phyloP scores from a whole-genome alignment of 1,284 basidiomycete species.

The Sporisorium scitamineum region DNA sequence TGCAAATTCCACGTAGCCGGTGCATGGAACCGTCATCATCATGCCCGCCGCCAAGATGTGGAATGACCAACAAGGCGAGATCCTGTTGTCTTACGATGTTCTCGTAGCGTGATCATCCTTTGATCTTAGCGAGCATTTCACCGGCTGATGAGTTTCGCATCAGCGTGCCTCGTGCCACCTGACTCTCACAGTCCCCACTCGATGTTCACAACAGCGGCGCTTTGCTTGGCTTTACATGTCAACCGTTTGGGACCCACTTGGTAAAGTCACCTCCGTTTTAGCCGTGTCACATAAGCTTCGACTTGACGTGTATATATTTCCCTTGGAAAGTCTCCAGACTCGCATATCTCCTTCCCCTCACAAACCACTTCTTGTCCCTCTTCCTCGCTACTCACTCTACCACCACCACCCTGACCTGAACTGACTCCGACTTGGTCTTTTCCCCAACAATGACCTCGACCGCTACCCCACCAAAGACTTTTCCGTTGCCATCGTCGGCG shows the following conservation, averaged over 20 bases:
- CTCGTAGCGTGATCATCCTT: neutral
- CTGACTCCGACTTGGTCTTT: neutral
- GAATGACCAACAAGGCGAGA: too few species aligned
- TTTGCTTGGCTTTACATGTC: neutral
- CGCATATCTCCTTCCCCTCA: too few species aligned
- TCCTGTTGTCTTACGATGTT: neutral
- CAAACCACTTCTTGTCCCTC: too few species aligned
- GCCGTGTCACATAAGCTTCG: neutral
- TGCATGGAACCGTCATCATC: too few species aligned
- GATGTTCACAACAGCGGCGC: too few species aligned
- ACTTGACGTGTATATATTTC: neutral
- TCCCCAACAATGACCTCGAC: neutral
- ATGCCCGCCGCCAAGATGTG: too few species aligned
- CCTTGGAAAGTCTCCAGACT: too few species aligned
- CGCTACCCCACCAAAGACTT: slow-evolving; percentile 36
- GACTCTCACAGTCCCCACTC: too few species aligned
- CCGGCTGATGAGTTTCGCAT: too few species aligned
- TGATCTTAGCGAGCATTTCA: neutral
- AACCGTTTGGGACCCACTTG: neutral
- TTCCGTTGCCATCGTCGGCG: slow-evolving; percentile 46
- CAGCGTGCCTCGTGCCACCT: too few species aligned
- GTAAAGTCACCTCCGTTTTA: too few species aligned
- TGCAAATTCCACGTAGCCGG: too few species aligned
- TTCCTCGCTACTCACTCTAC: neutral
- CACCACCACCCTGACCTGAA: neutral